These are phyloP conservation scores for Backusella westeae DNA, from an alignment of 192 early-diverging fungal species.

Conservation along the genomic window DNA sequence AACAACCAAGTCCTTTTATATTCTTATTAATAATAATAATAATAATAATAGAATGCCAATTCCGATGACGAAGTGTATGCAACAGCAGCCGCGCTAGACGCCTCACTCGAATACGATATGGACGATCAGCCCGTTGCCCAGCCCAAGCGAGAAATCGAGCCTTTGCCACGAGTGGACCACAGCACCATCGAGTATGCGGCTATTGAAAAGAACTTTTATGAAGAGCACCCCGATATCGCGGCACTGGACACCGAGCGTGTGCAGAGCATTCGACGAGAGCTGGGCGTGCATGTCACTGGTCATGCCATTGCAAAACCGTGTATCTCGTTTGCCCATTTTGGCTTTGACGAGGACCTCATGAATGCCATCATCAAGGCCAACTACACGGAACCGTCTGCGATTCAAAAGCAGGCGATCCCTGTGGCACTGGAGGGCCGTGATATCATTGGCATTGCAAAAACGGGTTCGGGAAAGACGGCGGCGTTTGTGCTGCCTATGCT, in stretches of 20 bases:
- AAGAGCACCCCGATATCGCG: conserved; percentile 76
- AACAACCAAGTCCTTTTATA: conserved; percentile 13
- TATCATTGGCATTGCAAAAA: conserved; percentile 83
- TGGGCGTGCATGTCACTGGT: conserved; percentile 68
- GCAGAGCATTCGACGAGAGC: conserved; percentile 48
- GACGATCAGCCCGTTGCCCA: conserved; percentile 31
- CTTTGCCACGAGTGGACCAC: conserved; percentile 63
- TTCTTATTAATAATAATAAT: conserved; percentile 3
- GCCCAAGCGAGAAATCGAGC: conserved; percentile 59
- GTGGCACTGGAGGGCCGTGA: conserved; percentile 77
- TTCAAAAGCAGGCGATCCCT: conserved; percentile 79
- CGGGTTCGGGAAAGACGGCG: conserved; percentile 85
- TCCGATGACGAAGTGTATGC: conserved; percentile 88
- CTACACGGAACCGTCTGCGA: conserved; percentile 70
- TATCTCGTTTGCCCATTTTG: conserved; percentile 85
- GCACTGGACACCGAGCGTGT: conserved; percentile 56
- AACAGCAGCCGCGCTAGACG: conserved; percentile 68
- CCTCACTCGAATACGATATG: conserved; percentile 34
- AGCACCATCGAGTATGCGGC: conserved; percentile 59
- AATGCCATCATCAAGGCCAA: conserved; percentile 59
- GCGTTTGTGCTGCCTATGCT: conserved; percentile 84
- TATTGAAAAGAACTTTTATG: conserved; percentile 77
- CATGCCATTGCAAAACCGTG: conserved; percentile 64
- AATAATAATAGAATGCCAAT: conserved; percentile 39
- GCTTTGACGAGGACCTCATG: conserved; percentile 71